These are phyloP conservation scores for Phoenix dactylifera DNA, from an alignment of 176 grass and related monocot genomes.

Conservation along the genomic window DNA sequence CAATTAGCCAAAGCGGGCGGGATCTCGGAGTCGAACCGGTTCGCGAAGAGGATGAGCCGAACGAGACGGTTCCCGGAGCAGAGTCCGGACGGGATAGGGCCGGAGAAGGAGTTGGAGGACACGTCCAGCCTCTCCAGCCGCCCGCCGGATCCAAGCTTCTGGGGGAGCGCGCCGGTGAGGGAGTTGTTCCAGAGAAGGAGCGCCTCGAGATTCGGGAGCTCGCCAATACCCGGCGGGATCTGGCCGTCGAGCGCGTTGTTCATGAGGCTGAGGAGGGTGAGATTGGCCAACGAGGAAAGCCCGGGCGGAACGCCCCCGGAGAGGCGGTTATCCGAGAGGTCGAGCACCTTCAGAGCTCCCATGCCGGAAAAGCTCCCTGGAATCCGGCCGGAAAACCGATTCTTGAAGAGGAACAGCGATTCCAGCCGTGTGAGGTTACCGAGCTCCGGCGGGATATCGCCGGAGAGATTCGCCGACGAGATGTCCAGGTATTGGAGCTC, in stretches of 20 bases:
- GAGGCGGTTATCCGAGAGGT: constrained; percentile 74
- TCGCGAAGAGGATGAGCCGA: constrained; percentile 78
- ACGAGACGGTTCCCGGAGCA: constrained; percentile 51
- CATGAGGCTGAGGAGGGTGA: constrained; percentile 80
- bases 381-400: constrained; percentile 41
- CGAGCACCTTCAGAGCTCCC: constrained; percentile 35
- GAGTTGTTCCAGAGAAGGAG: constrained; percentile 98
- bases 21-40: constrained; percentile 59
- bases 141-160: constrained; percentile 29
- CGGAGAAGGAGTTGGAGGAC: constrained; percentile 65
- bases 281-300: constrained; percentile 24
- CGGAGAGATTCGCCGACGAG: constrained; percentile 50
- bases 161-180: constrained; percentile 47
- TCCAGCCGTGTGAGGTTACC: constrained; percentile 34
- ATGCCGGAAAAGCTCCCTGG: constrained; percentile 32
- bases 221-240: constrained; percentile 44
- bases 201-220: constrained; percentile 51
- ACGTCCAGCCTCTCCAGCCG: constrained; percentile 60
- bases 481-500: constrained; percentile 62
- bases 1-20: constrained; percentile 51
- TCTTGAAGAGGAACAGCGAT: constrained; percentile 77
- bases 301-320: constrained; percentile 32
- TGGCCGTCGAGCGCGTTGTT: constrained; percentile 53
- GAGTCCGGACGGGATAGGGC: constrained; percentile 41
- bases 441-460: constrained; percentile 31